Evolutionary conservation across 1,139 yeast species (phyloP).

Genomic region (Kazachstania sp.): DNA sequence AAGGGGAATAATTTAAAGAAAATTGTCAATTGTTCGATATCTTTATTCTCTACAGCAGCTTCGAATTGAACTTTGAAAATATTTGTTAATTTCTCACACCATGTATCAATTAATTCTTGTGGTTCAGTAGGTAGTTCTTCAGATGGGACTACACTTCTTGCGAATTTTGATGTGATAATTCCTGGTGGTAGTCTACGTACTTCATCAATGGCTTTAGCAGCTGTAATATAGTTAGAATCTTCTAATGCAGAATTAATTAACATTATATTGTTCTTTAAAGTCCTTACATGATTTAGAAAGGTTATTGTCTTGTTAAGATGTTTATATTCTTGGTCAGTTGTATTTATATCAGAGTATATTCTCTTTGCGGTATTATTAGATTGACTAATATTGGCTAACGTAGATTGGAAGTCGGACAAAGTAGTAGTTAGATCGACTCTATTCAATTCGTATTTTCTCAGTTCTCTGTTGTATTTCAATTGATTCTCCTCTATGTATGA

Average conservation of each 20-base stretch:
- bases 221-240: slow-evolving; percentile 49
- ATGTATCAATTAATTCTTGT: slow-evolving; percentile 42
- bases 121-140: slow-evolving; percentile 85
- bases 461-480: slow-evolving; percentile 24
- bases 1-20: slow-evolving; percentile 78
- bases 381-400: slow-evolving; percentile 31
- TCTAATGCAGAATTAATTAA: slow-evolving; percentile 22
- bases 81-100: slow-evolving; percentile 50
- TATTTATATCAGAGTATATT: slow-evolving; percentile 60
- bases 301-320: slow-evolving; percentile 57
- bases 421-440: slow-evolving; percentile 41
- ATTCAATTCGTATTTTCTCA: slow-evolving; percentile 33
- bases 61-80: slow-evolving; percentile 57
- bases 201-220: slow-evolving; percentile 57
- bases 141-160: slow-evolving; percentile 81
- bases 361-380: slow-evolving; percentile 61
- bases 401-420: slow-evolving; percentile 31
- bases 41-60: slow-evolving; percentile 54
- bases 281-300: slow-evolving; percentile 59
- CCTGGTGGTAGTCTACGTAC: slow-evolving; percentile 62
- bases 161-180: slow-evolving; percentile 57
- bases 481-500: slow-evolving; percentile 19
- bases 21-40: slow-evolving; percentile 58
- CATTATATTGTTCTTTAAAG: slow-evolving; percentile 34
- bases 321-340: slow-evolving; percentile 62